These are phyloP conservation scores for Gentiana straminea DNA, from an alignment of 257 asterid genomes.

Conservation along the genomic window DNA sequence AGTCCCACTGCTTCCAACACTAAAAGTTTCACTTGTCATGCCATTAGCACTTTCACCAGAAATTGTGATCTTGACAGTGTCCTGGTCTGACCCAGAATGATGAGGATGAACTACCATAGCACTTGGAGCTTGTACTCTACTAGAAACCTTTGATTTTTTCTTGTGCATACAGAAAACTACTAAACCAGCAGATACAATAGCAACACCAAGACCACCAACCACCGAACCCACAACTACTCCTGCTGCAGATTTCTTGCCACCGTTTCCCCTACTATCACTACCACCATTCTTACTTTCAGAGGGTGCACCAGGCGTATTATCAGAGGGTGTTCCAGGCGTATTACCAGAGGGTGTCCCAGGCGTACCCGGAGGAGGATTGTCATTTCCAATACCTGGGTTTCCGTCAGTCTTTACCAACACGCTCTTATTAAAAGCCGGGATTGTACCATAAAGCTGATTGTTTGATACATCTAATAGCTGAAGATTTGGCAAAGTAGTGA, in stretches of 20 bases:
- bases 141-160: conserved; percentile 33
- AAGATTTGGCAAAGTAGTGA: conserved; percentile 40
- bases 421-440: conserved; percentile 32
- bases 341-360: conserved; percentile 14
- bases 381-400: conserved; percentile 53
- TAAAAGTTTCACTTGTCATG: conserved; percentile 39
- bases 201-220: conserved; percentile 46
- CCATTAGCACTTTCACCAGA: conserved; percentile 46
- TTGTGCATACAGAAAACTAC: conserved; percentile 30
- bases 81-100: conserved; percentile 56
- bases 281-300: conserved; percentile 10
- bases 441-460: conserved; percentile 47
- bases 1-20: conserved; percentile 48
- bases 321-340: conserved; percentile 8
- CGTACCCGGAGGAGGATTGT: conserved; percentile 33
- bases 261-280: conserved; percentile 3
- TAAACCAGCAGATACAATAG: conserved; percentile 31
- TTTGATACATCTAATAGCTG: conserved; percentile 46
- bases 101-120: conserved; percentile 66
- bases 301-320: conserved; percentile 2
- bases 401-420: conserved; percentile 36
- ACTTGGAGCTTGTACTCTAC: conserved; percentile 37
- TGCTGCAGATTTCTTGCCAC: conserved; percentile 36
- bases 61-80: conserved; percentile 59
- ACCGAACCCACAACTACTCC: conserved; percentile 56